Base-by-base conservation (phyloP, 805 yeast genomes). In the Grigorovia humatica region DNA sequence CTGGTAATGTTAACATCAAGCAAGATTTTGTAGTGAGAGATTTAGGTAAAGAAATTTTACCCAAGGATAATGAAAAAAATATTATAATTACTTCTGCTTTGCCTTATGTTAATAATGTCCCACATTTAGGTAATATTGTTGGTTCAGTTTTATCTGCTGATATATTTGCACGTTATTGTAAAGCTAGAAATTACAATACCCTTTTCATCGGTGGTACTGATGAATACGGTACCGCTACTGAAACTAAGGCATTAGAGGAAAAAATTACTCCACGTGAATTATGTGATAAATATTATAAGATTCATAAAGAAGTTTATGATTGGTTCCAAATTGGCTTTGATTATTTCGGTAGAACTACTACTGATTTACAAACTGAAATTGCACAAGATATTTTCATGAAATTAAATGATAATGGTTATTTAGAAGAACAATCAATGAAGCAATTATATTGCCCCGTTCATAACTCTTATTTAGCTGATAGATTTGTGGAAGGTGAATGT, bases 221-320 rank as follows among this genome's bases (percentile, higher is more conserved):
- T 68, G 99, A 93, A 72, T 93, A 93, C 67, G 99, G 99, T 67
- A 93, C 99, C 52, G 99, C 99, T 47, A 93, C 99, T 15, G 99
- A 93, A 70, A 93, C 99, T 30, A 93, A 91, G 72, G 99, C 99
- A 11, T 72, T 93, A 48, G 98, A 91, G 68, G 99, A 93, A 65
- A 82, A 85, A 44, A 85, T 87, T 54, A 78, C 95, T 2, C 99
- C 99, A 48, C 74, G 80, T 61, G 84, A 88, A 66, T 75, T 93
- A 60, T 93, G 98, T 76, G 88, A 85, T 69, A 93, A 91, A 69
- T 93, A 88, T 70, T 85, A 88, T 69, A 76, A 77, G 54, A 77
- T 93, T 58, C 99, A 93, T 69, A 77, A 82, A 55, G 87, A 86
- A 46, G 93, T 93, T 49, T 93, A 93, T 72, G 86, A 93, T 65